phyloP scores from a whole-genome alignment of 768 basidiomycete genomes.

The Tephrocybe sp. region DNA sequence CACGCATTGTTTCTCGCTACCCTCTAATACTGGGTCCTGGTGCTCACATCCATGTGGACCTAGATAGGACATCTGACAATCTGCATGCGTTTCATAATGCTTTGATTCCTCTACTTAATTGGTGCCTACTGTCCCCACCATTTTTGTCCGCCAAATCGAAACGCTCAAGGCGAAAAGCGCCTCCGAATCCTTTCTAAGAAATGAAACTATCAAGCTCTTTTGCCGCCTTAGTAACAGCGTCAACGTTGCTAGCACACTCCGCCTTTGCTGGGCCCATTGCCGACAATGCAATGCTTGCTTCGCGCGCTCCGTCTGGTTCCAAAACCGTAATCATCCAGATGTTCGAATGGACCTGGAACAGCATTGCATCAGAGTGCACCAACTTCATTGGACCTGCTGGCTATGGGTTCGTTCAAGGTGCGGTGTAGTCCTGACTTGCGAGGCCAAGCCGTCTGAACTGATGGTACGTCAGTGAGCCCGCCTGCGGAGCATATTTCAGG shows the following conservation, averaged over 20 bases:
- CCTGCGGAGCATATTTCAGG: slow-evolving; percentile 59
- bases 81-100: neutral
- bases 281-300: slow-evolving; percentile 5
- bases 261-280: slow-evolving; percentile 8
- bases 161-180: too few relatives aligned
- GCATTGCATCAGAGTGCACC: slow-evolving; percentile 61
- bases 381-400: slow-evolving; percentile 65
- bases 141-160: too few relatives aligned
- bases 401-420: slow-evolving; percentile 70
- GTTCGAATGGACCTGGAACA: slow-evolving; percentile 67
- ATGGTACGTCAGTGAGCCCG: slow-evolving; percentile 38
- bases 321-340: slow-evolving; percentile 64
- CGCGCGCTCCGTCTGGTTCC: slow-evolving; percentile 24
- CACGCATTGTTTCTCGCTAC: too few relatives aligned
- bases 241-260: slow-evolving; percentile 4
- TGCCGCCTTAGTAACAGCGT: neutral
- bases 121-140: too few relatives aligned
- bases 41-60: slow-evolving; percentile 7
- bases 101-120: neutral
- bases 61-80: slow-evolving; percentile 7
- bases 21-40: too few relatives aligned
- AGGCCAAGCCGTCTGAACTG: neutral
- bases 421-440: too few relatives aligned
- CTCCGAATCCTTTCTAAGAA: neutral
- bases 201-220: slow-evolving; percentile 12